phyloP scores from a whole-genome alignment of 805 yeast genomes.

The Suhomyces xylopsoci region DNA sequence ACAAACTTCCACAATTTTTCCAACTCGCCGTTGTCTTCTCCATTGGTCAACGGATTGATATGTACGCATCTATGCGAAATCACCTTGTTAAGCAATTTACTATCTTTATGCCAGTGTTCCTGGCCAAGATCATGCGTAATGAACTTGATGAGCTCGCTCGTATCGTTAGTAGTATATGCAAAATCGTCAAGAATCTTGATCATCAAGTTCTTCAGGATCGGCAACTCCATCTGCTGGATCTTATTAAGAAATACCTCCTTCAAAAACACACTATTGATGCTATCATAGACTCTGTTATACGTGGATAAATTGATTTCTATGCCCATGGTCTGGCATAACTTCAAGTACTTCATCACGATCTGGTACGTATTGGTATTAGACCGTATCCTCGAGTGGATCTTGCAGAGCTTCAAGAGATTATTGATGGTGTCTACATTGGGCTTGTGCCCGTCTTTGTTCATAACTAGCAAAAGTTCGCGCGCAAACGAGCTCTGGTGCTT shows the following conservation, averaged over 20 bases:
- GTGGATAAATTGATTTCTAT: slow-evolving; percentile 33
- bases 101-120: slow-evolving; percentile 27
- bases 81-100: slow-evolving; percentile 28
- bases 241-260: slow-evolving; percentile 34
- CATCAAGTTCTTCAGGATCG: slow-evolving; percentile 30
- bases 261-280: slow-evolving; percentile 36
- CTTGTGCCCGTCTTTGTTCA: slow-evolving; percentile 40
- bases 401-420: slow-evolving; percentile 29
- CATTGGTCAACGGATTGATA: not conserved
- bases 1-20: slow-evolving; percentile 7
- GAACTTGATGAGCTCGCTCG: slow-evolving; percentile 27
- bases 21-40: slow-evolving; percentile 1
- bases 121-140: slow-evolving; percentile 32
- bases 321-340: slow-evolving; percentile 21
- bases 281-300: slow-evolving; percentile 36
- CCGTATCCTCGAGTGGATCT: slow-evolving; percentile 31
- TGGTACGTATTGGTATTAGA: slow-evolving; percentile 31
- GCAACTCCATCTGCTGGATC: slow-evolving; percentile 29
- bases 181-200: slow-evolving; percentile 35
- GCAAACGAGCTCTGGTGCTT: slow-evolving; percentile 42
- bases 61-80: slow-evolving; percentile 10
- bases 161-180: slow-evolving; percentile 23
- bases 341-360: slow-evolving; percentile 29
- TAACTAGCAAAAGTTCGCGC: slow-evolving; percentile 35
- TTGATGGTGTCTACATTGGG: slow-evolving; percentile 42